A percentile compares a stretch with the other conserved stretches of the same genome.
phyloP scores from a whole-genome alignment of 2,329 filamentous ascomycete species.

The Exserohilum turcica region DNA sequence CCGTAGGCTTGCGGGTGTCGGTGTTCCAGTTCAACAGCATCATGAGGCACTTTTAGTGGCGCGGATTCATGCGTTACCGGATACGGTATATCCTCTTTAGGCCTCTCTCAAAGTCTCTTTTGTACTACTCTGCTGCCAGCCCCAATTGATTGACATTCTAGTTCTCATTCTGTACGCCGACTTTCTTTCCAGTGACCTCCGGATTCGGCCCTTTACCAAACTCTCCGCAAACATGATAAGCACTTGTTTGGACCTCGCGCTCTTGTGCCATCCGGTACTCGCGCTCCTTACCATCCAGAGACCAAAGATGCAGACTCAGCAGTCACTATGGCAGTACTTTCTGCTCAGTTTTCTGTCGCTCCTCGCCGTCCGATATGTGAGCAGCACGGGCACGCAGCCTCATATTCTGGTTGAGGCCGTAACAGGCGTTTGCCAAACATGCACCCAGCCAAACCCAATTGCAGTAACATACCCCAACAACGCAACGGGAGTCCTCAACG shows the following conservation, averaged over 20 bases:
- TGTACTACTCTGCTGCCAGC: neutral
- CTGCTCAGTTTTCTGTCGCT: slow-evolving; percentile 34
- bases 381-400: slow-evolving; percentile 17
- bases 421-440: slow-evolving; percentile 27
- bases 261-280: slow-evolving; percentile 39
- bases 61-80: slow-evolving; percentile 32
- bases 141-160: neutral
- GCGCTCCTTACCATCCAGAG: slow-evolving; percentile 37
- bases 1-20: slow-evolving; percentile 11
- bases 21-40: slow-evolving; percentile 21
- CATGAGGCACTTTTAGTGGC: slow-evolving; percentile 24
- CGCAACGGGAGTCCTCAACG: slow-evolving; percentile 61
- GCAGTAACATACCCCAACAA: slow-evolving; percentile 53
- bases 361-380: slow-evolving; percentile 33
- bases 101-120: slow-evolving; percentile 8
- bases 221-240: slow-evolving; percentile 27
- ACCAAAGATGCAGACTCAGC: slow-evolving; percentile 29
- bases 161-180: slow-evolving; percentile 7
- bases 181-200: neutral
- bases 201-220: slow-evolving; percentile 3
- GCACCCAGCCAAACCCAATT: slow-evolving; percentile 56
- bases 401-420: neutral
- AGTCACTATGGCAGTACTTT: slow-evolving; percentile 35
- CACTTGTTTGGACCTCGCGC: slow-evolving; percentile 38
- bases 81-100: slow-evolving; percentile 16